Evolutionary conservation across 768 basidiomycete species (phyloP).

Genomic region (Pleurotus tuber-regium): DNA sequence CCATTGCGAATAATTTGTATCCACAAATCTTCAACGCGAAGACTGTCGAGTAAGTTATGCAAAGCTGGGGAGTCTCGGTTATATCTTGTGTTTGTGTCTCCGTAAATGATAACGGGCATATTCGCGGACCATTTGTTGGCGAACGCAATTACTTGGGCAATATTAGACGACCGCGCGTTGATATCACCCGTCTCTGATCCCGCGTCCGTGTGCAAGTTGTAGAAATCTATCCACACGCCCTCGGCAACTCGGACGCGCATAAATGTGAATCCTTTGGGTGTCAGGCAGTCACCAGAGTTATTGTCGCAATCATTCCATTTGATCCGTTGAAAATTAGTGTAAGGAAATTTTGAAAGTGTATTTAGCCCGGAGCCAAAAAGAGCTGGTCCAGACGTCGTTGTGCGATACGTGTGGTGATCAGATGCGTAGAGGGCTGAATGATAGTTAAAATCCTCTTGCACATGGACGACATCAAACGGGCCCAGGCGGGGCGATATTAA

Average conservation of each 20-base stretch:
- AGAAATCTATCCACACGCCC: conserved; percentile 32
- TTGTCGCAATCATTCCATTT: conserved; percentile 29
- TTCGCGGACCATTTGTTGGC: conserved; percentile 27
- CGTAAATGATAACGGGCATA: conserved; percentile 34
- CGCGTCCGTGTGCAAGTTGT: conserved; percentile 38
- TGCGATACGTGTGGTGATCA: conserved; percentile 34
- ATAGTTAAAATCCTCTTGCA: conserved; percentile 39
- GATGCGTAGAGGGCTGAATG: conserved; percentile 32
- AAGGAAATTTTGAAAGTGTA: conserved; percentile 33
- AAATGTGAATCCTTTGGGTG: conserved; percentile 38
- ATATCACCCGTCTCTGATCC: conserved; percentile 30
- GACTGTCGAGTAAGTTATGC: conserved; percentile 19
- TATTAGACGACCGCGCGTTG: conserved; percentile 28
- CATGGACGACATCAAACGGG: conserved; percentile 31
- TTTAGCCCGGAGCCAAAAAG: conserved; percentile 34
- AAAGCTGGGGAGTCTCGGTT: conserved; percentile 30
- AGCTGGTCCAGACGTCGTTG: conserved; percentile 34
- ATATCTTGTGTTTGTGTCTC: conserved; percentile 37
- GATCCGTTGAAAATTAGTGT: conserved; percentile 29
- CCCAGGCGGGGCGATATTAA: conserved; percentile 29
- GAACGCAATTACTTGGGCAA: conserved; percentile 29
- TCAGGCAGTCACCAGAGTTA: conserved; percentile 33
- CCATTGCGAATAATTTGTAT: conserved; percentile 25
- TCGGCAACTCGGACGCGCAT: conserved; percentile 29
- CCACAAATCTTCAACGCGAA: conserved; percentile 29